Evolutionary conservation across 2,329 filamentous ascomycete species (phyloP).

Genomic region (Trichoderma sp.): DNA sequence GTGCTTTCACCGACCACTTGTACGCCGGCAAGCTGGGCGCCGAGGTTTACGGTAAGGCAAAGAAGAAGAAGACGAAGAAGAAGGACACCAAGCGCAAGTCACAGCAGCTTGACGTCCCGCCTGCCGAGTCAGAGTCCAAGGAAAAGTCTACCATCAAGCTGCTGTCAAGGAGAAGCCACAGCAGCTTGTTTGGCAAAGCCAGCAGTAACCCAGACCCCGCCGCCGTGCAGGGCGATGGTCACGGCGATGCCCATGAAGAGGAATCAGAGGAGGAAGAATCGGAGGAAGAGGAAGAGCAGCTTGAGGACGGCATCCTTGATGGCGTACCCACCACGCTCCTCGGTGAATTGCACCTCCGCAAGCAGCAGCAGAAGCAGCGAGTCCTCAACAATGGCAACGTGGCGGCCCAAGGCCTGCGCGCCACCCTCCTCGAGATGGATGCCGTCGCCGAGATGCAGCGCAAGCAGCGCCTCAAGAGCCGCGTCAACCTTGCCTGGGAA

Average conservation of each 20-base stretch:
- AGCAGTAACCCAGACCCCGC: constrained; percentile 33
- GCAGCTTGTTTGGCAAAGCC: constrained; percentile 37
- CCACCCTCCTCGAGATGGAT: constrained; percentile 87
- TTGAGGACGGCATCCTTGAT: constrained; percentile 57
- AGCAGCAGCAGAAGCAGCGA: constrained; percentile 81
- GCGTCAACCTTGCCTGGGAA: constrained; percentile 90
- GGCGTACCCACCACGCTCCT: constrained; percentile 86
- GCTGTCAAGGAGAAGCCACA: constrained; percentile 45
- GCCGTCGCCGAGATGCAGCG: constrained; percentile 85
- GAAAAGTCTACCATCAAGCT: constrained; percentile 55
- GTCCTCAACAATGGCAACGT: constrained; percentile 63
- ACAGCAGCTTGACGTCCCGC: constrained; percentile 30
- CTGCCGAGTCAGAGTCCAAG: constrained; percentile 41
- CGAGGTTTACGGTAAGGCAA: constrained; percentile 70
- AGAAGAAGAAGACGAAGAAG: constrained; percentile 58
- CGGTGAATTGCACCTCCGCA: constrained; percentile 87
- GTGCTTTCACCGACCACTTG: constrained; percentile 86
- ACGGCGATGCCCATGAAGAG: constrained; percentile 30
- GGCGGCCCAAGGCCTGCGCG: constrained; percentile 75
- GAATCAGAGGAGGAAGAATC: constrained; percentile 44
- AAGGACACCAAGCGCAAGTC: constrained; percentile 34
- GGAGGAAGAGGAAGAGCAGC: constrained; percentile 50
- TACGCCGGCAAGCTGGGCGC: constrained; percentile 75
- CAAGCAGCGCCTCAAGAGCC: constrained; percentile 71
- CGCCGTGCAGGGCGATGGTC: constrained; percentile 35